Base-by-base conservation (phyloP, 257 asterid species). In the Scutellaria minor region DNA sequence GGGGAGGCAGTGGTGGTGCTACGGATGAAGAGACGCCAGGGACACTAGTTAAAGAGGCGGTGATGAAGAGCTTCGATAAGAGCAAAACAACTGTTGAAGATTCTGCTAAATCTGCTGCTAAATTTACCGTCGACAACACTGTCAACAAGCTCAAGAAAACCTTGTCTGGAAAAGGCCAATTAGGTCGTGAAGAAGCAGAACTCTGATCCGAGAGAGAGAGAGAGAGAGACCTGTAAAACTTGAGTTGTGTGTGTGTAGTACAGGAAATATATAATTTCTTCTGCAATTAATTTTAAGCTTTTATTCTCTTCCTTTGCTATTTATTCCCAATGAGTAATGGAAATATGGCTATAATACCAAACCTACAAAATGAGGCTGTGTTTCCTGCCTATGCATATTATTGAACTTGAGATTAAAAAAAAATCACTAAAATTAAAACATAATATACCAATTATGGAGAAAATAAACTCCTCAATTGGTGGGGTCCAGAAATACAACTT, bases 41-140 rank as follows among this genome's bases (percentile, higher is more conserved):
- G 11, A 75, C 56, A n/a, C n/a, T n/a, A 73, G 78, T 83, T 57
- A 81, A 75, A 71, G 86, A 79, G 42, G 90, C 86, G 2, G 70
- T 64, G n/a, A 57, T 78, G 62, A 83, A 78, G 67, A 85, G 83
- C 74, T 22, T 79, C 11, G 86, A 75, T 60, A 66, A 79, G 73
- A 80, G 84, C 63, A 78, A 47, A 64, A 37, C 24, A 15, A 39
- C 80, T 0, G 64, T 80, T 0, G 77, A 83, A 54, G 78, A 78
- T 68, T 75, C 87, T 0, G 84, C 88, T 7, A 77, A 44, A 48
- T 59, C 79, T 2, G 79, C 75, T 0, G 79, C 79, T 5, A 39
- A 40, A 57, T 70, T 70, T 37, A 67, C 75, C 0, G 75, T 57
- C 10, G 67, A 58, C 35, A 58, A 70, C 54, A 72, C 77, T 47